Evolutionary conservation across 2,329 filamentous ascomycete genomes (phyloP).

Genomic region (Aspergillus fructus): DNA sequence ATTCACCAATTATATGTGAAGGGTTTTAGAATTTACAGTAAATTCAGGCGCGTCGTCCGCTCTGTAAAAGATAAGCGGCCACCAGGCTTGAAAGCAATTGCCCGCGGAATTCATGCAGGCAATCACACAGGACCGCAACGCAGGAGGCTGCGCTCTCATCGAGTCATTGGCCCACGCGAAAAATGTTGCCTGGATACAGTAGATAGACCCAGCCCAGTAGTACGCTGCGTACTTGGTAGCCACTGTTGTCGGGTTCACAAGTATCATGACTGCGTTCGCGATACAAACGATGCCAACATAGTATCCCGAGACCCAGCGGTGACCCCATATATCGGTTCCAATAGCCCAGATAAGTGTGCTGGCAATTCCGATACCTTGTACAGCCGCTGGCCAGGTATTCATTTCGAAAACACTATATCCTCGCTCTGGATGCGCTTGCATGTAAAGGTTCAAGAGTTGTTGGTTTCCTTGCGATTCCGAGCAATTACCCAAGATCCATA

Average conservation of each 20-base stretch:
- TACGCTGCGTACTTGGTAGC: conserved; percentile 63
- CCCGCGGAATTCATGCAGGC: conserved; percentile 70
- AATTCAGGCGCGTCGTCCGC: conserved; percentile 67
- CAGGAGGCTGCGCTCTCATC: conserved; percentile 62
- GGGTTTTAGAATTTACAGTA: conserved; percentile 23
- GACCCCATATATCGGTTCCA: conserved; percentile 61
- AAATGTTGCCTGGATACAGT: conserved; percentile 71
- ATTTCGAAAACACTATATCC: conserved; percentile 50
- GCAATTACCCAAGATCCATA: conserved; percentile 64
- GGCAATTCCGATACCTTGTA: conserved; percentile 52
- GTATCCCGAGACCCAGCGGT: conserved; percentile 65
- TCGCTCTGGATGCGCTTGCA: conserved; percentile 47
- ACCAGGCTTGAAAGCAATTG: conserved; percentile 71
- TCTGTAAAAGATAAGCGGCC: conserved; percentile 70
- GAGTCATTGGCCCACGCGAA: conserved; percentile 76
- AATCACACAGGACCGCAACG: conserved; percentile 65
- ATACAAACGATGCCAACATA: conserved; percentile 66
- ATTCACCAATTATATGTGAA: no score
- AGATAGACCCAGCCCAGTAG: conserved; percentile 68
- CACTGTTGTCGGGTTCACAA: conserved; percentile 55
- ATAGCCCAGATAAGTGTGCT: conserved; percentile 68
- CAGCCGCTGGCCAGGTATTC: conserved; percentile 55
- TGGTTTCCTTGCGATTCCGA: conserved; percentile 70
- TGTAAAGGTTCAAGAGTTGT: conserved; percentile 54
- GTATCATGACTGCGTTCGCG: conserved; percentile 60